Evolutionary conservation across 192 early-diverging fungal genomes (phyloP).

Genomic region (Podila epigama): DNA sequence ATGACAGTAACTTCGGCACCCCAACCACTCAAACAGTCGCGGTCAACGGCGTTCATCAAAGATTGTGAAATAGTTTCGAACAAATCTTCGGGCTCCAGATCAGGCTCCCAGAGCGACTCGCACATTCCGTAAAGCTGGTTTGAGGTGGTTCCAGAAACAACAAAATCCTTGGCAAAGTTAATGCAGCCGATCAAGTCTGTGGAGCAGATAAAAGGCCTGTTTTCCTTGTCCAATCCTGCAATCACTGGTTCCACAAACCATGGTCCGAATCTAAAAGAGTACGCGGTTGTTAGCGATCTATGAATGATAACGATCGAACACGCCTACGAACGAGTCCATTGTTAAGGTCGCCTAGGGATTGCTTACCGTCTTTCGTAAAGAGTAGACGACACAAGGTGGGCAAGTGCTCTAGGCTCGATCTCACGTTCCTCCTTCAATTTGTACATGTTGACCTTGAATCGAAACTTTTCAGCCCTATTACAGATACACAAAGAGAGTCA

Average conservation of each 20-base stretch:
- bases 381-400: constrained; percentile 92
- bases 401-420: constrained; percentile 93
- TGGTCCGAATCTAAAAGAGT: constrained; percentile 82
- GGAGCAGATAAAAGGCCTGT: constrained; percentile 90
- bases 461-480: constrained; percentile 82
- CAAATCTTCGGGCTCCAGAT: constrained; percentile 94
- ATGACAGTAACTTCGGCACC: constrained; percentile 95
- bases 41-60: constrained; percentile 92
- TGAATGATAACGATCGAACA: too few relatives aligned
- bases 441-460: constrained; percentile 97
- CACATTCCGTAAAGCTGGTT: constrained; percentile 95
- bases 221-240: constrained; percentile 92
- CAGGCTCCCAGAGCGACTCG: constrained; percentile 96
- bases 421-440: constrained; percentile 94
- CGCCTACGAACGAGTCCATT: too few relatives aligned
- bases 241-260: constrained; percentile 96
- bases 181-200: constrained; percentile 98
- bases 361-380: constrained; percentile 89
- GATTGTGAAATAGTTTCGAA: constrained; percentile 98
- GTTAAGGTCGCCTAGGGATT: not conserved
- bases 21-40: constrained; percentile 96
- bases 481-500: constrained; percentile 1
- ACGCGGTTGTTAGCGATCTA: too few relatives aligned
- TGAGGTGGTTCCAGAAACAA: constrained; percentile 88
- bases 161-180: constrained; percentile 93